Evolutionary conservation across 2,329 filamentous ascomycete genomes (phyloP).

Genomic region (Coleophoma cylindrospora): DNA sequence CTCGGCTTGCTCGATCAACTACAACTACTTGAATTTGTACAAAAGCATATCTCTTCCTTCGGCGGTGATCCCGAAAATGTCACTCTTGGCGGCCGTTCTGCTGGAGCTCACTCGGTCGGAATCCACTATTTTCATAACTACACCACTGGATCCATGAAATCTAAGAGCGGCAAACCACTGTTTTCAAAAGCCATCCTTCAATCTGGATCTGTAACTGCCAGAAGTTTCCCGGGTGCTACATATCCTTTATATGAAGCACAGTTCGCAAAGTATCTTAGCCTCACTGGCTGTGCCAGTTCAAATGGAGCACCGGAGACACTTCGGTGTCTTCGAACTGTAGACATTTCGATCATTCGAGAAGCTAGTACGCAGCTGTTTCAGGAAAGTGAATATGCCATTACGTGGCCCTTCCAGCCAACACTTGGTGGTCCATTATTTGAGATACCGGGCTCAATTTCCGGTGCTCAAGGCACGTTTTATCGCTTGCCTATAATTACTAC

Average conservation of each 20-base stretch:
- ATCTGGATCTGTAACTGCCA: not conserved
- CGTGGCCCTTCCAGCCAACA: not conserved
- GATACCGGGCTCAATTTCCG: not conserved
- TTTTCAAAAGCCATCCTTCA: not conserved
- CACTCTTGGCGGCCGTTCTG: slow-evolving; percentile 33
- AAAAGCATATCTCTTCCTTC: slow-evolving; percentile 34
- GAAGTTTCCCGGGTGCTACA: not conserved
- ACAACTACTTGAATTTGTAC: slow-evolving; percentile 24
- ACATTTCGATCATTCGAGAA: not conserved
- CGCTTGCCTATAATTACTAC: not conserved
- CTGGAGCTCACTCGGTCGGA: not conserved
- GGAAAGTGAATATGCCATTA: not conserved
- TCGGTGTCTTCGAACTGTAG: not conserved
- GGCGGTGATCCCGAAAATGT: slow-evolving; percentile 36
- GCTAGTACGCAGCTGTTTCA: not conserved
- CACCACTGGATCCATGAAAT: not conserved
- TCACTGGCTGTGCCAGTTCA: not conserved
- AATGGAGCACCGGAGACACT: not conserved
- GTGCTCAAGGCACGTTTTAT: not conserved
- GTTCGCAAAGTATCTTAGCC: not conserved
- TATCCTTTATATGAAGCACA: not conserved
- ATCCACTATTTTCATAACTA: not conserved
- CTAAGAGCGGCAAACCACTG: not conserved
- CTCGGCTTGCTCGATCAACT: not conserved
- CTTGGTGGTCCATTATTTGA: not conserved